These are phyloP conservation scores for Jaapia argillacea DNA, from an alignment of 768 basidiomycete genomes.

Conservation along the genomic window DNA sequence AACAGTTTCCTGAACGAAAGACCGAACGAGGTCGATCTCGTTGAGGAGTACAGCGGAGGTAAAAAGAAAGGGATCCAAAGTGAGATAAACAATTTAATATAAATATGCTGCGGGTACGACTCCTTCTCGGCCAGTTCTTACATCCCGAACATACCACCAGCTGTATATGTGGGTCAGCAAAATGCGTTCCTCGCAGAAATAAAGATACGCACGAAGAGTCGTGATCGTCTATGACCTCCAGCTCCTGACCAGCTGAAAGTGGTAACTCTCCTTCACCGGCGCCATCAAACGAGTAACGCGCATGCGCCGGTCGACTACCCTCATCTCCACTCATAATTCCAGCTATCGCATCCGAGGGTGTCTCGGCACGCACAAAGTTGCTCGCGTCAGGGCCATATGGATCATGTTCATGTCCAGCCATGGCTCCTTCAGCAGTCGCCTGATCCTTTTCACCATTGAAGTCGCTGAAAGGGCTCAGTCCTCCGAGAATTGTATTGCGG, in stretches of 20 bases:
- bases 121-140: slow-evolving; percentile 72
- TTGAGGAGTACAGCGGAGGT: no score
- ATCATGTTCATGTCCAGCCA: slow-evolving; percentile 51
- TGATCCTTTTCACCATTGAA: slow-evolving; percentile 47
- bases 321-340: slow-evolving; percentile 57
- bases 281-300: slow-evolving; percentile 77
- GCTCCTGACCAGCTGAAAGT: slow-evolving; percentile 55
- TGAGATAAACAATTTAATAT: no score
- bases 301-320: slow-evolving; percentile 64
- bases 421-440: slow-evolving; percentile 22
- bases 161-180: slow-evolving; percentile 28
- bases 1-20: no score
- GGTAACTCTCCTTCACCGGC: slow-evolving; percentile 70
- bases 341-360: slow-evolving; percentile 63
- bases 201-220: slow-evolving; percentile 58
- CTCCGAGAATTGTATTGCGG: slow-evolving; percentile 68
- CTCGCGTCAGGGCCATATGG: no score
- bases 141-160: slow-evolving; percentile 92
- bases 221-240: slow-evolving; percentile 71
- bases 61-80: no score
- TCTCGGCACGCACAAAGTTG: slow-evolving; percentile 75
- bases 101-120: slow-evolving; percentile 89
- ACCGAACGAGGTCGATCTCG: no score
- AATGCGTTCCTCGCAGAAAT: slow-evolving; percentile 1
- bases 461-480: slow-evolving; percentile 25